A percentile compares a stretch with the other conserved stretches of the same genome.
Conservation (phyloP, 1,139 yeast genomes). For the Pichia sp. region DNA sequence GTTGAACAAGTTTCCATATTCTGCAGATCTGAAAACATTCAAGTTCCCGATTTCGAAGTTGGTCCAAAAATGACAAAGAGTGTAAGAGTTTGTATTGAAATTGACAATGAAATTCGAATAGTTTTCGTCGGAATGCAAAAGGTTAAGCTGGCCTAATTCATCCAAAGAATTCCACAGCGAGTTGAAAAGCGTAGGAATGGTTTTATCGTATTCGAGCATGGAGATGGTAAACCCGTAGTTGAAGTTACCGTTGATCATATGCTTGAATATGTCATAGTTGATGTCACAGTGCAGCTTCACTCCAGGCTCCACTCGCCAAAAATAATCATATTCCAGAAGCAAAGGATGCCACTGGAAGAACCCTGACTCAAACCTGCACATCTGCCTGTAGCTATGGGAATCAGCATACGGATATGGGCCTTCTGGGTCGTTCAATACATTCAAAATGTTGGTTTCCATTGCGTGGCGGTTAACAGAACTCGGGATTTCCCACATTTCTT, state of each 20-base stretch:
- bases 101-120: conserved; percentile 48
- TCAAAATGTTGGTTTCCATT: conserved; percentile 47
- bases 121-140: conserved; percentile 34
- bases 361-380: conserved; percentile 75
- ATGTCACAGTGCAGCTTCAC: conserved; percentile 53
- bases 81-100: conserved; percentile 47
- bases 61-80: conserved; percentile 70
- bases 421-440: conserved; percentile 36
- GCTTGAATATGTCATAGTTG: conserved; percentile 48
- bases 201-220: conserved; percentile 47
- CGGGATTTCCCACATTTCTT: conserved; percentile 70
- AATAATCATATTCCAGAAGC: conserved; percentile 39
- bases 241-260: conserved; percentile 44
- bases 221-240: conserved; percentile 54
- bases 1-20: conserved; percentile 42
- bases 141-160: conserved; percentile 8
- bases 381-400: conserved; percentile 63
- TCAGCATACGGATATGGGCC: conserved; percentile 40
- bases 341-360: conserved; percentile 56
- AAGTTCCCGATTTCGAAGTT: conserved; percentile 64
- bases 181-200: conserved; percentile 45
- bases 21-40: conserved; percentile 49
- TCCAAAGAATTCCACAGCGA: conserved; percentile 34
- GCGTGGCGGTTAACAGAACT: conserved; percentile 50
- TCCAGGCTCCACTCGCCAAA: conserved; percentile 63